Evolutionary conservation across 305 asterid species (phyloP), one percentile per base, ranked within the genome.

Genomic region (Striga hermonthica): DNA sequence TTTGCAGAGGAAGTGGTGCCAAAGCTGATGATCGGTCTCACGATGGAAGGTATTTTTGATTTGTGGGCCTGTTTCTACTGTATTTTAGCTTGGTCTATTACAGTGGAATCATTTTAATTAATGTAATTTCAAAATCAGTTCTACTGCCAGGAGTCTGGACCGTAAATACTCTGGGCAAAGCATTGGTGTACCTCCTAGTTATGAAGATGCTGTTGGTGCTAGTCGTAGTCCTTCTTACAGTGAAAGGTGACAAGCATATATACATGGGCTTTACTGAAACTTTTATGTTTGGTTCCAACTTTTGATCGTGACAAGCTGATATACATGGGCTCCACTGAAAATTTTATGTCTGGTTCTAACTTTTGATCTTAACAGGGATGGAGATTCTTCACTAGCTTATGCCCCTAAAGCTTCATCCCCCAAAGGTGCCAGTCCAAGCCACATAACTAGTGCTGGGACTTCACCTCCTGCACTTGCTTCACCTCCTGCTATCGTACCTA

Each of bases 171-270:
- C 93, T 68, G 95, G 81, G 37, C 93, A 81, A 77, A 82, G 78
- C 68, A 71, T 75, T 74, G 81, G 78, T 59, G 86, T 83, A 38
- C 93, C 95, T 77, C 96, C 97, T 65, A 85, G 81, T 80, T 92
- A 84, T 35, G 97, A 86, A 80, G 97, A 93, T 65, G 89, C 80
- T 73, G 85, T 82, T 72, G 77, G 83, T 77, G 80, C 83, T 57
- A 55, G 80, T 66, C 96, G 73, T 57, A 88, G 97, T 69, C 96
- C 99, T 57, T 66, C 83, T 37, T 74, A 79, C 54, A 80, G 81
- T 74, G 96, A 86, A 60, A 82, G 90, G 97, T 90, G 76, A 49
- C 56, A 60, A 22, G 56, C 57, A 55, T 62, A 22, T 65, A 41
- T 66, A 34, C 66, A 64, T 62, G 14, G 14, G 43, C 52, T 71